Evolutionary conservation across 2,329 filamentous ascomycete genomes (phyloP), one percentile per base, ranked within the genome.

Genomic region (Neopestalotiopsis clavispora): DNA sequence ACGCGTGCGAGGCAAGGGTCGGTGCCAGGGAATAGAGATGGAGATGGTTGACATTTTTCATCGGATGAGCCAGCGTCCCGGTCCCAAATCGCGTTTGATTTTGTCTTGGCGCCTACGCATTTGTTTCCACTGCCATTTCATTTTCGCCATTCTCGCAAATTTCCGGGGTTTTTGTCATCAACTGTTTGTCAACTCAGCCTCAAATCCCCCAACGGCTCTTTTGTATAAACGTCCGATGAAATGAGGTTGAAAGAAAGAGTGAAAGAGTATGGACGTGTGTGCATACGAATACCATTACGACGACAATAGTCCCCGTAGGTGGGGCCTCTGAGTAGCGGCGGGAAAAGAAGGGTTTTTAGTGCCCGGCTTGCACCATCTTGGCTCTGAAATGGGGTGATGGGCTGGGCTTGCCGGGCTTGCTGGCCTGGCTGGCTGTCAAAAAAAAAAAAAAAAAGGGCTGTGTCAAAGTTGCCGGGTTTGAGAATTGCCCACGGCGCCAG

Each of bases 1-100:
- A 28, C 23, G 23, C 23, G 23, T 28, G 23, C 23, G 23, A 28
- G 23, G 23, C 23, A 3, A 28, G 23, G 23, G 23, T 28, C 23
- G 23, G 4, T 28, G 23, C 23, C 23, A 28, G 23, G 23, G 23
- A 28, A 28, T 28, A 28, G 45, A n/a, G 45, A n/a, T 9, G 5
- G 45, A 20, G 17, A 20, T n/a, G n/a, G n/a, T 20, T 9, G 17
- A 28, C 23, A 28, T 28, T 28, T 28, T 28, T 28, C 20, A n/a
- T 52, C 45, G 45, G 45, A 52, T 52, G 45, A 52, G 45, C 45
- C 45, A 52, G 45, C 45, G n/a, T 52, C 45, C 45, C 45, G 45
- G 45, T 52, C 17, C 45, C 34, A 14, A 52, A 52, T 20, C 17
- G 45, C n/a, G 45, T 52, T 52, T 52, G 45, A 52, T 52, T 28